phyloP scores from a whole-genome alignment of 768 basidiomycete genomes.

The Podaxis sp. region DNA sequence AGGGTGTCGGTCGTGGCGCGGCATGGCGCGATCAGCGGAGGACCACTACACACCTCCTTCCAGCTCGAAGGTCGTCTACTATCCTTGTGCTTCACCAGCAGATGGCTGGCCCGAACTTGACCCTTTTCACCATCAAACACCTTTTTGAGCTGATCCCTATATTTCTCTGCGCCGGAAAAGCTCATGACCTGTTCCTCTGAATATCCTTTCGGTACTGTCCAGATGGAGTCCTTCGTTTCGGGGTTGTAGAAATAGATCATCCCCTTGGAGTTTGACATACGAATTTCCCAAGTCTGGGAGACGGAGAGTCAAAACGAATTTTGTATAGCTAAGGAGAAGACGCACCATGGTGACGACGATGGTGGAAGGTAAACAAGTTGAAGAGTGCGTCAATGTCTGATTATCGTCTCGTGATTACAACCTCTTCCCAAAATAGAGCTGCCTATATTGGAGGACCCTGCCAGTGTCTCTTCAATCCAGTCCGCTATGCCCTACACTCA shows the following conservation, averaged over 20 bases:
- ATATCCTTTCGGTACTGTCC: conserved; percentile 70
- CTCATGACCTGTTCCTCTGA: conserved; percentile 52
- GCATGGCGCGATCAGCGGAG: background rate
- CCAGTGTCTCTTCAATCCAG: background rate
- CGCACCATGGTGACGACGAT: background rate
- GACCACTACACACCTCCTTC: conserved; percentile 60
- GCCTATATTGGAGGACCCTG: background rate
- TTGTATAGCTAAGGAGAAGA: conserved; percentile 2
- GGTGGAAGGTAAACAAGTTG: background rate
- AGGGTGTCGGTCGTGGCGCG: background rate
- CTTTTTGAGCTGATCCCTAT: conserved; percentile 35
- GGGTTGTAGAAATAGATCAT: conserved; percentile 89
- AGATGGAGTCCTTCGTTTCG: conserved; percentile 64
- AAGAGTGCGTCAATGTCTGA: background rate
- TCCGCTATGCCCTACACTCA: conserved; percentile 9
- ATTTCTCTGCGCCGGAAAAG: conserved; percentile 59
- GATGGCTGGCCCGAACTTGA: conserved; percentile 90
- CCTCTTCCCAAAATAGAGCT: conserved; percentile 2
- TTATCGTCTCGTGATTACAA: conserved; percentile 1
- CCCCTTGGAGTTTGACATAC: conserved; percentile 72
- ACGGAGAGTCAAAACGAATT: background rate
- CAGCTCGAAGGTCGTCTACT: conserved; percentile 79
- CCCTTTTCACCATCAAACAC: conserved; percentile 21
- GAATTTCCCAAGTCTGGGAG: conserved; percentile 69
- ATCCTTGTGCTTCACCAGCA: conserved; percentile 86